Conservation (phyloP, 1,139 yeast species). For the Blastobotrys apis region DNA sequence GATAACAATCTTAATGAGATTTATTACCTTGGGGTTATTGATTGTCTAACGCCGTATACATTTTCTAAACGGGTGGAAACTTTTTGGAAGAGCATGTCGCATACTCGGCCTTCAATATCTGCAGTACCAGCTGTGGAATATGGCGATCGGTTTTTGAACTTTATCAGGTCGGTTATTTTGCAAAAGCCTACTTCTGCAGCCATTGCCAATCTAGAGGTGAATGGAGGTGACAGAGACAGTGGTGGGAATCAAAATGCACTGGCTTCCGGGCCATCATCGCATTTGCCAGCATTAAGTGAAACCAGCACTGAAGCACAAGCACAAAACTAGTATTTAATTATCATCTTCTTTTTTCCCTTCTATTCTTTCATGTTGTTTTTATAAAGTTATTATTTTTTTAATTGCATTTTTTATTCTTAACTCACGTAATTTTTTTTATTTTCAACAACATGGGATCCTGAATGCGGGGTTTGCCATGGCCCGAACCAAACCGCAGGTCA, state of each 20-base stretch:
- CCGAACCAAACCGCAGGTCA: neutral
- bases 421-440: neutral
- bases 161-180: conserved; percentile 45
- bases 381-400: no score
- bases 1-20: conserved; percentile 64
- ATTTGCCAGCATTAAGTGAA: conserved; percentile 23
- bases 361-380: no score
- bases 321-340: neutral
- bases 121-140: conserved; percentile 90
- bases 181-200: neutral
- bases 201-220: neutral
- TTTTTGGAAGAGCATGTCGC: conserved; percentile 71
- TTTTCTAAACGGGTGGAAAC: conserved; percentile 77
- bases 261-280: conserved; percentile 5
- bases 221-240: no score
- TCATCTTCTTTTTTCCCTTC: neutral
- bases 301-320: conserved; percentile 20
- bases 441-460: no score
- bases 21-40: conserved; percentile 91
- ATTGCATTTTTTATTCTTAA: neutral
- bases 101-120: conserved; percentile 66
- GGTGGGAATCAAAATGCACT: neutral
- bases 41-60: conserved; percentile 84
- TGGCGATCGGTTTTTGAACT: conserved; percentile 76
- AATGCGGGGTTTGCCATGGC: neutral